Evolutionary conservation across 176 grass and related monocot genomes (phyloP), one percentile per base, ranked within the genome.

Genomic region (Themeda triandra): DNA sequence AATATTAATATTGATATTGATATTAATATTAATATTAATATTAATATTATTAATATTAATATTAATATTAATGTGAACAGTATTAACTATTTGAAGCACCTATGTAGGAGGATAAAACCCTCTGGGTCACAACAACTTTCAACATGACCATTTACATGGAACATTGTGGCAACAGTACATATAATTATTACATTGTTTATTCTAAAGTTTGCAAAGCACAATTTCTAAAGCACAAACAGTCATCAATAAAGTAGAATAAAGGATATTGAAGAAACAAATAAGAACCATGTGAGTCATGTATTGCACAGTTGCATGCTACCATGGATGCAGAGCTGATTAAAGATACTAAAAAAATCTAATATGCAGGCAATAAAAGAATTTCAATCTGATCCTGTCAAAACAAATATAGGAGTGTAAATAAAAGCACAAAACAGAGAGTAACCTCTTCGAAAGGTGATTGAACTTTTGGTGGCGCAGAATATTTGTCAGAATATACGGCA

Each of bases 391-490:
- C 6, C 41, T 53, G 28, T 75, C 9, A n/a, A 76, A 81, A 80
- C 64, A 46, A 56, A 45, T 45, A 75, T 42, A 70, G 30, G 62
- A 53, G 19, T 77, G 58, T 70, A 44, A 80, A 80, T 35, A 35
- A 8, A 84, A 84, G 17, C 63, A 80, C 18, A 35, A 21, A 76
- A 71, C 13, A 84, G 24, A 23, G 2, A 59, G 39, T 40, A 88
- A 99, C 96, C 96, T 96, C 89, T 81, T 99, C 96, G 62, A 91
- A 80, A 83, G 93, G 82, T 79, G 89, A 87, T 91, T 94, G 96
- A 80, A 82, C 76, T 82, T 94, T 85, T 37, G 76, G 75, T 21
- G 82, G 82, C 0, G 58, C 9, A 85, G 87, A 74, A 31, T 75
- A 69, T 68, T 85, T 85, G 71, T 92, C 86, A 60, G 86, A 94